Evolutionary conservation across 2,329 filamentous ascomycete genomes (phyloP).

Genomic region (Aspergillus sp.): DNA sequence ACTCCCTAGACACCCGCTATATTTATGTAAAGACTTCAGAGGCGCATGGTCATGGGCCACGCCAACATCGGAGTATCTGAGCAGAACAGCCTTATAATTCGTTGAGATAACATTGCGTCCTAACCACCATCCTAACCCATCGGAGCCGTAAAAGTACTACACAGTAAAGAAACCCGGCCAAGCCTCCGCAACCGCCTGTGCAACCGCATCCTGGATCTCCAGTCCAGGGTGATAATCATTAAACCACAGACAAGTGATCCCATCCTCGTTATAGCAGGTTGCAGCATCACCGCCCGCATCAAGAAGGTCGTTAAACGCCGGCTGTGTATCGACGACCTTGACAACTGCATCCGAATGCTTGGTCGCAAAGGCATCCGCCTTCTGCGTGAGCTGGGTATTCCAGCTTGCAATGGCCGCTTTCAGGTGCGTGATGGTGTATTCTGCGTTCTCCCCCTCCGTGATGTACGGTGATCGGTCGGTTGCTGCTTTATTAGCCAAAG

Average conservation of each 20-base stretch:
- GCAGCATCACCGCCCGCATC: slow-evolving; percentile 6
- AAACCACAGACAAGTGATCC: slow-evolving; percentile 13
- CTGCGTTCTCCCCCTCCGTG: not conserved
- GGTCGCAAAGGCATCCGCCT: not conserved
- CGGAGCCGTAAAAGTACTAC: not conserved
- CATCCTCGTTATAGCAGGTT: slow-evolving; percentile 9
- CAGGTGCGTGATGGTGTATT: slow-evolving; percentile 1
- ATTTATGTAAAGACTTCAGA: no score
- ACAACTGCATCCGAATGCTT: slow-evolving; percentile 2
- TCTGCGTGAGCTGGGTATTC: not conserved
- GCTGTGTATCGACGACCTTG: slow-evolving; percentile 10
- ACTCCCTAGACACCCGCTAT: no score
- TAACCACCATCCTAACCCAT: no score
- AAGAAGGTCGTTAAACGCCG: slow-evolving; percentile 5
- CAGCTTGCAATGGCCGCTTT: slow-evolving; percentile 6
- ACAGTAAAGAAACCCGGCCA: slow-evolving; percentile 3
- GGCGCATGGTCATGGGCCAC: no score
- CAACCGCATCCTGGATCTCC: slow-evolving; percentile 11
- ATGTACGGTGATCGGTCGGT: slow-evolving; percentile 8
- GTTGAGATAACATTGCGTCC: no score
- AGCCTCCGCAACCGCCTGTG: slow-evolving; percentile 8
- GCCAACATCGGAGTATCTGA: no score
- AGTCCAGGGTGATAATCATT: slow-evolving; percentile 14
- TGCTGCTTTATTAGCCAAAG: not conserved
- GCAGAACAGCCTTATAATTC: no score